Conservation (phyloP, 2,329 filamentous ascomycete species). For the Nothophaeocryptopus gaeumannii region DNA sequence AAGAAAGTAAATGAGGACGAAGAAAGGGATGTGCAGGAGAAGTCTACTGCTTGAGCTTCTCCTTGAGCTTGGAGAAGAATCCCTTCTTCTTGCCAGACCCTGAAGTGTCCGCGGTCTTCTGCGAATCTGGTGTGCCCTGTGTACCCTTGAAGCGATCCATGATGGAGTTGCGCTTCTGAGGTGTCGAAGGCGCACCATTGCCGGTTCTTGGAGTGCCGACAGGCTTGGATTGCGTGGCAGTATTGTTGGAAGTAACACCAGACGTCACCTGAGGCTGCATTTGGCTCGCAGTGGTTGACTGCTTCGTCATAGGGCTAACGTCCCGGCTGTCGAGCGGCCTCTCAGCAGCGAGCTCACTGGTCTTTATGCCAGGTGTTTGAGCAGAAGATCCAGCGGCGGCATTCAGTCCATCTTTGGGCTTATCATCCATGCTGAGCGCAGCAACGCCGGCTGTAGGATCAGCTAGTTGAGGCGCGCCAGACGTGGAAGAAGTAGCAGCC, state of each 20-base stretch:
- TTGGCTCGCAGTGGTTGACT: slow-evolving; percentile 28
- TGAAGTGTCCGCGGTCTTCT: slow-evolving; percentile 33
- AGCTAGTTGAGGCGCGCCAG: slow-evolving; percentile 32
- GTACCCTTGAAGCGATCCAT: slow-evolving; percentile 34
- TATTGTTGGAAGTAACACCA: slow-evolving; percentile 37
- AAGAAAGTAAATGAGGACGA: too few species aligned
- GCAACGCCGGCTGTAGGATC: slow-evolving; percentile 27
- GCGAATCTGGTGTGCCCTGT: slow-evolving; percentile 41
- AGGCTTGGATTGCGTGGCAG: slow-evolving; percentile 22
- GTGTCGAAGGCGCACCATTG: slow-evolving; percentile 24
- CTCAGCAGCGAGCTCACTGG: slow-evolving; percentile 10
- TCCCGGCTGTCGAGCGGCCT: slow-evolving; percentile 37
- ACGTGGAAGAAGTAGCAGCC: slow-evolving; percentile 14
- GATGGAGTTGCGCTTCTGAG: slow-evolving; percentile 30
- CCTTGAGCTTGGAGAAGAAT: slow-evolving; percentile 48
- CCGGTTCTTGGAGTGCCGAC: slow-evolving; percentile 28
- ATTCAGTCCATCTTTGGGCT: slow-evolving; percentile 33
- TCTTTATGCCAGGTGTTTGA: slow-evolving; percentile 13
- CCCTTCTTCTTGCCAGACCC: slow-evolving; percentile 48
- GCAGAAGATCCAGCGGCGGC: slow-evolving; percentile 33
- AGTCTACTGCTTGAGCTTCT: slow-evolving; percentile 16
- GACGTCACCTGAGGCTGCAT: slow-evolving; percentile 42
- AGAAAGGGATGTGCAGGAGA: background rate
- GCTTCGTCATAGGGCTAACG: slow-evolving; percentile 42
- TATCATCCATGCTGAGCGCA: slow-evolving; percentile 29